phyloP scores from a whole-genome alignment of 2,329 filamentous ascomycete genomes.

The Didymella exigua region DNA sequence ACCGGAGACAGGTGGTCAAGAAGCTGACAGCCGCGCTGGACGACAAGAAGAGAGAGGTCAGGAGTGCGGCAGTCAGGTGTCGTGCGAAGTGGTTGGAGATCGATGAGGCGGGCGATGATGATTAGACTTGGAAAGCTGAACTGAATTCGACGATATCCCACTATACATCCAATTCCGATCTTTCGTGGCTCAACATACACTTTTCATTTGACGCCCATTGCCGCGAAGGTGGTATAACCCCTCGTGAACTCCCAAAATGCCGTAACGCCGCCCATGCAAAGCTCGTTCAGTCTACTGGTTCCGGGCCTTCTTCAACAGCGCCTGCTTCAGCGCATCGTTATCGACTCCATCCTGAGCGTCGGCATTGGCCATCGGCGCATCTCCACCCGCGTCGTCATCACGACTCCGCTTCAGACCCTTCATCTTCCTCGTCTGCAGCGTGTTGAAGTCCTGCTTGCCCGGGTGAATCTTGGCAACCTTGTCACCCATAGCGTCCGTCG shows the following conservation, averaged over 20 bases:
- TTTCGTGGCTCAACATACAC: constrained; percentile 1
- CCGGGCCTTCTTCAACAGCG: constrained; percentile 19
- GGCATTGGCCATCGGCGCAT: constrained; percentile 14
- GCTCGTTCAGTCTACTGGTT: neutral
- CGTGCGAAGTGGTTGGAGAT: constrained; percentile 65
- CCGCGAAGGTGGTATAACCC: constrained; percentile 34
- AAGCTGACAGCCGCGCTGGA: constrained; percentile 62
- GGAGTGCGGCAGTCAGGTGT: constrained; percentile 67
- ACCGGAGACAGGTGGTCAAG: constrained; percentile 63
- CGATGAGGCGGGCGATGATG: constrained; percentile 64
- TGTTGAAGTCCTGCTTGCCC: constrained; percentile 83
- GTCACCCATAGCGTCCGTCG: constrained; percentile 89
- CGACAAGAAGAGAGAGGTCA: constrained; percentile 66
- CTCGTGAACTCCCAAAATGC: constrained; percentile 26
- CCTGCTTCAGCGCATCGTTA: constrained; percentile 7
- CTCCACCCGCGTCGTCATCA: constrained; percentile 30
- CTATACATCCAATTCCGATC: constrained; percentile 4
- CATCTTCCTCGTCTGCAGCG: constrained; percentile 97
- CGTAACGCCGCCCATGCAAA: constrained; percentile 42
- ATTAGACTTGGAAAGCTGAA: constrained; percentile 18
- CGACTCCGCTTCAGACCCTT: constrained; percentile 92
- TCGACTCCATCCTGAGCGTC: neutral
- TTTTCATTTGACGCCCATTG: constrained; percentile 17
- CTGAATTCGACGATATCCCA: constrained; percentile 12
- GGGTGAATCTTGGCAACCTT: constrained; percentile 94